Evolutionary conservation across 2,329 filamentous ascomycete genomes (phyloP).

Genomic region (Ophioceras dolichostomum): DNA sequence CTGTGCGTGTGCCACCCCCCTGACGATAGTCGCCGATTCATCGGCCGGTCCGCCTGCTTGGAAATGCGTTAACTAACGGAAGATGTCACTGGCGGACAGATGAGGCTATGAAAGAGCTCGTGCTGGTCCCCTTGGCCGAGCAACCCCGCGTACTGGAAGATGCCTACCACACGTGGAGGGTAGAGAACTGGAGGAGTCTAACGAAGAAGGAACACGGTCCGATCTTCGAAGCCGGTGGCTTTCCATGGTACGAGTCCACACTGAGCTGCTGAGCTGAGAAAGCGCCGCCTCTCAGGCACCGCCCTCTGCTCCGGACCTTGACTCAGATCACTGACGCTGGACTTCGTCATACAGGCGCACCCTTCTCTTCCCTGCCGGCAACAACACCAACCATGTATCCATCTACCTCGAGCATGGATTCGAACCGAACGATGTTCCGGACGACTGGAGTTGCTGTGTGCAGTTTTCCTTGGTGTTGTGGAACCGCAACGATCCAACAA

Average conservation of each 20-base stretch:
- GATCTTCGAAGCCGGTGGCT: conserved; percentile 71
- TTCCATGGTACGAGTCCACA: conserved; percentile 58
- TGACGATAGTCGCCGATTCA: no score
- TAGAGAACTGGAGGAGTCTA: conserved; percentile 68
- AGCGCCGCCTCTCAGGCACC: no score
- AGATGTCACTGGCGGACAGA: conserved; percentile 28
- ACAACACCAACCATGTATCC: conserved; percentile 85
- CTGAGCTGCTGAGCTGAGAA: no score
- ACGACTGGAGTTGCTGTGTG: conserved; percentile 93
- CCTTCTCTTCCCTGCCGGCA: conserved; percentile 89
- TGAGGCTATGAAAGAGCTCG: conserved; percentile 74
- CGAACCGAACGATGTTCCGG: conserved; percentile 60
- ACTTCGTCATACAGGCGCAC: conserved; percentile 54
- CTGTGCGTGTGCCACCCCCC: no score
- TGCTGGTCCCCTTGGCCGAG: conserved; percentile 58
- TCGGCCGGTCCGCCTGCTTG: no score
- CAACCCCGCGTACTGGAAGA: conserved; percentile 75
- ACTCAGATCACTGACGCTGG: not conserved
- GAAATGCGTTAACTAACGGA: not conserved
- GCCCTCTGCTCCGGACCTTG: not conserved
- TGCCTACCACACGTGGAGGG: conserved; percentile 70
- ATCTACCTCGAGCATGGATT: conserved; percentile 96
- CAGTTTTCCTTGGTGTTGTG: conserved; percentile 91
- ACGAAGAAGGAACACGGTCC: conserved; percentile 79
- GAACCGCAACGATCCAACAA: conserved; percentile 84